Evolutionary conservation across 108 stramenopile genomes (phyloP).

Genomic region (Fragilariopsis cylindrus): DNA sequence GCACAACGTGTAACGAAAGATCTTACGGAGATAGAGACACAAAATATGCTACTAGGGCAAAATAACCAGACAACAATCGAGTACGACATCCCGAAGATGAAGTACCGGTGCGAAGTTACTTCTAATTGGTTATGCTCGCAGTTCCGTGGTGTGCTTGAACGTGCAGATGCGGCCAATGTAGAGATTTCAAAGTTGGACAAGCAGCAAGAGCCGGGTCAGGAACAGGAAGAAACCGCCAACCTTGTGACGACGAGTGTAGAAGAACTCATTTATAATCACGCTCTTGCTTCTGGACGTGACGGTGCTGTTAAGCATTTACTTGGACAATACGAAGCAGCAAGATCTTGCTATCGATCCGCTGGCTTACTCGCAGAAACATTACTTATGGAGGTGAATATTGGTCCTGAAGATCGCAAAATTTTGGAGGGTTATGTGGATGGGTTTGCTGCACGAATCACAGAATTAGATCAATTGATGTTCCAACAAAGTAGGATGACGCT

Average conservation of each 20-base stretch:
- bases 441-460: conserved; percentile 81
- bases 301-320: conserved; percentile 85
- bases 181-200: conserved; percentile 66
- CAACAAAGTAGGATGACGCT: conserved; percentile 47
- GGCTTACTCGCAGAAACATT: conserved; percentile 84
- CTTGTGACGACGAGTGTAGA: conserved; percentile 46
- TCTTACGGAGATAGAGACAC: conserved; percentile 43
- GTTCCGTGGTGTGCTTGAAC: conserved; percentile 81
- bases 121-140: conserved; percentile 72
- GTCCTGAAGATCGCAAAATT: conserved; percentile 61
- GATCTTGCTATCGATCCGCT: conserved; percentile 81
- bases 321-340: conserved; percentile 80
- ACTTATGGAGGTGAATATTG: conserved; percentile 82
- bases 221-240: conserved; percentile 7
- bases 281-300: conserved; percentile 78
- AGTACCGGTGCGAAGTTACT: conserved; percentile 71
- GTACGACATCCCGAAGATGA: conserved; percentile 44
- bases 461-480: conserved; percentile 71
- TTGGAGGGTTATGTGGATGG: conserved; percentile 83
- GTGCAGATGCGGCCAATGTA: conserved; percentile 77
- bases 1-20: conserved; percentile 69
- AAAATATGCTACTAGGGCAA: conserved; percentile 19
- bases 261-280: conserved; percentile 86
- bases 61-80: neutral
- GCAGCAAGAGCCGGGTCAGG: conserved; percentile 1